Conservation (phyloP, 768 basidiomycete species). For the Xerocomus potaroensis region DNA sequence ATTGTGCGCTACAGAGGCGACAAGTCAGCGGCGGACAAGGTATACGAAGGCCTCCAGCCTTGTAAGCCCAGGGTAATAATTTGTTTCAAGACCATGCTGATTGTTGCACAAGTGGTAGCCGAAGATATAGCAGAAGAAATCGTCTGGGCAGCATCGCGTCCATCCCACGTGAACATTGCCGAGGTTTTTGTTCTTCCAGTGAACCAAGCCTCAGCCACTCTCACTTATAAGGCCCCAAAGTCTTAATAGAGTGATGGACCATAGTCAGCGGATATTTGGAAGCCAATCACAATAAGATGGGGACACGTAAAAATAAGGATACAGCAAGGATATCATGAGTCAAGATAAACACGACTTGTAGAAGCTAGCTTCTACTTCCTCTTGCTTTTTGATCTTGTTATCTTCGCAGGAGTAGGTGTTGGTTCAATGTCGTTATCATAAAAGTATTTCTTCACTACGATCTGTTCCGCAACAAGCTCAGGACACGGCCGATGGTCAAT, state of each 20-base stretch:
- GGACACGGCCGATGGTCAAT: constrained; percentile 47
- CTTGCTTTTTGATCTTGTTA: constrained; percentile 55
- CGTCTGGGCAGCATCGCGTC: constrained; percentile 91
- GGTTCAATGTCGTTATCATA: constrained; percentile 66
- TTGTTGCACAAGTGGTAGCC: constrained; percentile 53
- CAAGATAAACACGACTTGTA: constrained; percentile 12
- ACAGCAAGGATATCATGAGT: constrained; percentile 26
- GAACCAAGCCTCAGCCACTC: constrained; percentile 69
- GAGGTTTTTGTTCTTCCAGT: constrained; percentile 75
- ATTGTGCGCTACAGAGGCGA: constrained; percentile 88
- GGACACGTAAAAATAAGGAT: constrained; percentile 28
- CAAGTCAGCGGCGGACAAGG: constrained; percentile 73
- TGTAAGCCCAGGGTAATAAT: constrained; percentile 43
- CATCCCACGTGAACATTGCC: constrained; percentile 88
- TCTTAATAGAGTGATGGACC: constrained; percentile 5
- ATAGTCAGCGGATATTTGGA: background rate
- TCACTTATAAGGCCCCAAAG: constrained; percentile 49
- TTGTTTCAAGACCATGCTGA: background rate
- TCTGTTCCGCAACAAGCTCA: constrained; percentile 58
- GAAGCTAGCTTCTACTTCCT: constrained; percentile 37
- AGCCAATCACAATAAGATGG: constrained; percentile 1
- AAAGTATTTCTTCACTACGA: constrained; percentile 74
- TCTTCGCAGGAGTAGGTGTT: constrained; percentile 36
- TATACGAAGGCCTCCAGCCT: constrained; percentile 86
- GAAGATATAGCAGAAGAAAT: constrained; percentile 97